Conservation (phyloP, 177 flowering plant species). For the Vitis hybrid region DNA sequence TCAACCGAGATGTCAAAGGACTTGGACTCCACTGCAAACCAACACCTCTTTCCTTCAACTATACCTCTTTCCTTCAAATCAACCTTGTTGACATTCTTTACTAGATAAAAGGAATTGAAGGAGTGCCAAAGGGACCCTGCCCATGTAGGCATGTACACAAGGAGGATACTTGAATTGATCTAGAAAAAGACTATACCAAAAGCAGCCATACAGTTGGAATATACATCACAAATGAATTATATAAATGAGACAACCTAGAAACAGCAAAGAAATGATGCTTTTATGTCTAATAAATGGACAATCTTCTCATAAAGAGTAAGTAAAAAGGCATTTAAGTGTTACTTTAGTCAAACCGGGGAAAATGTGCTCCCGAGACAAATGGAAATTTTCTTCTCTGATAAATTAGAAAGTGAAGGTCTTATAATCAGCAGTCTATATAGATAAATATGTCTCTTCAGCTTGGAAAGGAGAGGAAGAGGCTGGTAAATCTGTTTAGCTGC, state of each 20-base stretch:
- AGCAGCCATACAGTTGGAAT: not conserved
- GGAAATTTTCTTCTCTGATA: not conserved
- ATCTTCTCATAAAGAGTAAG: not conserved
- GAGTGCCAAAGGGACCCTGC: not conserved
- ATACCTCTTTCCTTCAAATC: no score
- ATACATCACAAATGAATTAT: not conserved
- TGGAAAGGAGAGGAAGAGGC: no score
- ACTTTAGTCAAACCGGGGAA: not conserved
- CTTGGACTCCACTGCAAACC: no score
- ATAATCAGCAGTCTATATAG: no score
- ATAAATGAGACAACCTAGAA: not conserved
- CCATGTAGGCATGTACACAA: not conserved
- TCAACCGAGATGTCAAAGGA: no score
- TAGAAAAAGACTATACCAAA: no score
- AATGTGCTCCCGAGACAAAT: not conserved
- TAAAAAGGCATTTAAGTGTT: not conserved
- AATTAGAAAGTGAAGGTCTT: no score
- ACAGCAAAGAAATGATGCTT: not conserved
- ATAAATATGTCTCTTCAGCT: no score
- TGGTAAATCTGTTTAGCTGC: no score
- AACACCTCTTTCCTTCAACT: no score
- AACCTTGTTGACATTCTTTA: no score
- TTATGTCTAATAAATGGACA: not conserved
- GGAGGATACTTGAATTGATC: not conserved
- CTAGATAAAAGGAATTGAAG: no score